Conservation (phyloP, 805 yeast species). For the Tetrapisispora namnaoensis region DNA sequence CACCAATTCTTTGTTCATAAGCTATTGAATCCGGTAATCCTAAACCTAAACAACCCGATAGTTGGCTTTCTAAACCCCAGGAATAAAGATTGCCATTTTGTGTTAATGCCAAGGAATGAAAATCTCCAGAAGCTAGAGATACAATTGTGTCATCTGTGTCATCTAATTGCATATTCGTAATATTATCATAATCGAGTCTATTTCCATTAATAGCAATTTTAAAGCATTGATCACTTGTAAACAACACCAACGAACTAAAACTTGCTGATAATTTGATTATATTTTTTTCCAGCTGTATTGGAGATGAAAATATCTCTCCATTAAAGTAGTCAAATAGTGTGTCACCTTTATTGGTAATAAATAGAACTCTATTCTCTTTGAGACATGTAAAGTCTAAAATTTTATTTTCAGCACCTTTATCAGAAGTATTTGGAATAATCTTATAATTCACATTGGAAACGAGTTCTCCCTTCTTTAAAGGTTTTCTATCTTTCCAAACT, state of each 20-base stretch:
- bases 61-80: slow-evolving; percentile 59
- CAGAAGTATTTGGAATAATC: slow-evolving; percentile 35
- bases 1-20: slow-evolving; percentile 18
- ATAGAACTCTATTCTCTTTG: slow-evolving; percentile 39
- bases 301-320: slow-evolving; percentile 5
- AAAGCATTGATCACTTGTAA: slow-evolving; percentile 40
- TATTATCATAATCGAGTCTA: slow-evolving; percentile 7
- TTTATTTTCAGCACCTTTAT: slow-evolving; percentile 24
- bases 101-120: slow-evolving; percentile 57
- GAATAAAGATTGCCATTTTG: slow-evolving; percentile 45
- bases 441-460: slow-evolving; percentile 33
- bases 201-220: slow-evolving; percentile 15
- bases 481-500: slow-evolving; percentile 40
- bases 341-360: slow-evolving; percentile 37
- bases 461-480: slow-evolving; percentile 22
- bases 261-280: slow-evolving; percentile 48
- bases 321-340: slow-evolving; percentile 29
- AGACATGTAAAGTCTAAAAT: slow-evolving; percentile 48
- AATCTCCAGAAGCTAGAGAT: slow-evolving; percentile 60
- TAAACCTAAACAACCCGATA: slow-evolving; percentile 65
- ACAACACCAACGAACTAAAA: slow-evolving; percentile 43
- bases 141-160: slow-evolving; percentile 39
- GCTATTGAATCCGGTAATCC: slow-evolving; percentile 31
- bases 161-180: slow-evolving; percentile 13
- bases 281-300: slow-evolving; percentile 13